Evolutionary conservation across 805 yeast species (phyloP), one percentile per base, ranked within the genome.

Genomic region (Saturnispora gosingensis): DNA sequence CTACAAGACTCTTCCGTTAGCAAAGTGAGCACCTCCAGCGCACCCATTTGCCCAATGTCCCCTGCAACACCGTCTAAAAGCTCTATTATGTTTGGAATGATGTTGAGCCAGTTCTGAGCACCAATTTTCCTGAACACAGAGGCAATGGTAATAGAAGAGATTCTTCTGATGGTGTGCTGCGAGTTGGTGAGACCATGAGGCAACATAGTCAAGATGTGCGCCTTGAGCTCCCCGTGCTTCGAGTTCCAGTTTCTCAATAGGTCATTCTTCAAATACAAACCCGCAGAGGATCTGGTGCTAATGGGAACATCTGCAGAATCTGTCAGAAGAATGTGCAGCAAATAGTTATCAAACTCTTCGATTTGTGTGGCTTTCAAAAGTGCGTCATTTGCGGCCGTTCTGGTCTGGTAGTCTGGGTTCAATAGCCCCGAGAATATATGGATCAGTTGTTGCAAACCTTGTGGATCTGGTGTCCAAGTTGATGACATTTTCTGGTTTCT

Each of bases 131-230:
- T 73, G 58, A 89, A 85, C 30, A 93, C 68, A 0, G 96, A 76
- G 2, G 97, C 86, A 49, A 91, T 81, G 47, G 89, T 96, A 61
- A 83, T 89, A 39, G 97, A 97, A 5, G 97, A 83, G 54, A 91
- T 87, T 62, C 86, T 88, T 54, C 96, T 77, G 28, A 91, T 85
- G 57, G 87, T 70, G n/a, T 70, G 65, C 50, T 77, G 77, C 1
- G 68, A 58, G 54, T 77, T 84, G 32, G 76, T 59, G 43, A 88
- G 71, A 2, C 88, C 74, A 59, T 66, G 66, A 54, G 72, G 60
- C 7, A 73, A 62, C 43, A 72, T 69, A 16, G 62, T 56, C 38
- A 73, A 58, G 7, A 71, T 58, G 49, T 70, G 68, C 4, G 64
- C 55, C 49, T 68, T 69, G 34, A 69, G 52, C 18, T 61, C 67